Percentiles rank a stretch among this genome's conserved stretches.
Conservation (phyloP, 164 flowering plant species). For the Kalanchoe fedtschenkoi region DNA sequence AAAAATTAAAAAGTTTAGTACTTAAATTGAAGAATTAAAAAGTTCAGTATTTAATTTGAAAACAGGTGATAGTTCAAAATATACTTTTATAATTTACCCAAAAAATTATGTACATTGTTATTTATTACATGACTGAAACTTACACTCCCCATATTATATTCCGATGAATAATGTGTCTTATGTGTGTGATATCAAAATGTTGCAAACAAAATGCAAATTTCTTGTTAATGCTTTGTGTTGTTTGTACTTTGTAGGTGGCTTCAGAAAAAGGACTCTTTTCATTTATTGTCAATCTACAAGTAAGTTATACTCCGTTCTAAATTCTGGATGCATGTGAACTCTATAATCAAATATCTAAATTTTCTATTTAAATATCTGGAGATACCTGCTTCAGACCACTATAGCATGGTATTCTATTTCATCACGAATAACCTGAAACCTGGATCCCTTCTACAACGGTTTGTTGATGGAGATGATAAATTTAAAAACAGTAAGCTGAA, state of each 20-base stretch:
- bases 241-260: constrained; percentile 79
- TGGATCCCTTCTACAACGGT: constrained; percentile 89
- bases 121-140: no score
- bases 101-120: no score
- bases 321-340: constrained; percentile 5
- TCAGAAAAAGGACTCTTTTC: constrained; percentile 83
- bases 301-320: constrained; percentile 28
- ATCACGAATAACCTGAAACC: constrained; percentile 55
- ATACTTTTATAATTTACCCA: no score
- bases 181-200: no score
- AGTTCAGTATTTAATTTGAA: no score
- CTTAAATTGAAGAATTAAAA: no score
- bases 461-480: constrained; percentile 98
- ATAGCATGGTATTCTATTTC: constrained; percentile 98
- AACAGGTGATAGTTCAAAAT: no score
- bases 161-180: no score
- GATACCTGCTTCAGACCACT: constrained; percentile 96
- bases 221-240: not conserved
- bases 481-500: constrained; percentile 89
- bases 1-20: no score
- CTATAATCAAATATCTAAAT: constrained; percentile 7
- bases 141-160: no score
- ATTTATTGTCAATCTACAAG: constrained; percentile 76
- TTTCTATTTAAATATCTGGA: constrained; percentile 18
- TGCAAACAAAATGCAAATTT: no score